Conservation (phyloP, 1,139 yeast genomes). For the Suhomyces yuchorum region DNA sequence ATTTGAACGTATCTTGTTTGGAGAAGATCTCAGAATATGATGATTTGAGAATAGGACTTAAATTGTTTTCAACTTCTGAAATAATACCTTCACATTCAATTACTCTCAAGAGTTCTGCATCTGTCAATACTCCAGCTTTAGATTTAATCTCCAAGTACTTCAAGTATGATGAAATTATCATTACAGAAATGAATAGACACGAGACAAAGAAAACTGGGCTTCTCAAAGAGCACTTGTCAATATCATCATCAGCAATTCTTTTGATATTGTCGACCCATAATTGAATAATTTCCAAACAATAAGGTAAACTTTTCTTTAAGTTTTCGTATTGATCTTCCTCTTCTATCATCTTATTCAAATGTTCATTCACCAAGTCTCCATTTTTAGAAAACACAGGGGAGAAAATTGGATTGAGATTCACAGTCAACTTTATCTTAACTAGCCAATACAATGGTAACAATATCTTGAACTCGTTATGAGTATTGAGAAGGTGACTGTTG, state of each 20-base stretch:
- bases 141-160: slow-evolving; percentile 49
- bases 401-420: slow-evolving; percentile 59
- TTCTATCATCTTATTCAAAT: slow-evolving; percentile 39
- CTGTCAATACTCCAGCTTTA: slow-evolving; percentile 7
- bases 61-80: slow-evolving; percentile 56
- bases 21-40: slow-evolving; percentile 54
- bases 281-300: slow-evolving; percentile 60
- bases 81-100: slow-evolving; percentile 51
- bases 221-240: slow-evolving; percentile 63
- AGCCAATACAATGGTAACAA: slow-evolving; percentile 64
- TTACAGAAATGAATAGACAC: slow-evolving; percentile 61
- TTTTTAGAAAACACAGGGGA: slow-evolving; percentile 60
- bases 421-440: slow-evolving; percentile 63
- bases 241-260: slow-evolving; percentile 57
- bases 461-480: slow-evolving; percentile 58
- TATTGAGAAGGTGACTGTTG: slow-evolving; percentile 51
- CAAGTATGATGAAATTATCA: slow-evolving; percentile 63
- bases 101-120: slow-evolving; percentile 47
- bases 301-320: slow-evolving; percentile 56
- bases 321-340: slow-evolving; percentile 52
- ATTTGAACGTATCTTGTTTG: slow-evolving; percentile 56
- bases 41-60: slow-evolving; percentile 39
- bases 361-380: slow-evolving; percentile 64
- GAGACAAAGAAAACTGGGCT: slow-evolving; percentile 77
- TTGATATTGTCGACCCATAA: slow-evolving; percentile 72